Evolutionary conservation across 2,329 filamentous ascomycete species (phyloP).

Genomic region (Colletotrichum sp.): DNA sequence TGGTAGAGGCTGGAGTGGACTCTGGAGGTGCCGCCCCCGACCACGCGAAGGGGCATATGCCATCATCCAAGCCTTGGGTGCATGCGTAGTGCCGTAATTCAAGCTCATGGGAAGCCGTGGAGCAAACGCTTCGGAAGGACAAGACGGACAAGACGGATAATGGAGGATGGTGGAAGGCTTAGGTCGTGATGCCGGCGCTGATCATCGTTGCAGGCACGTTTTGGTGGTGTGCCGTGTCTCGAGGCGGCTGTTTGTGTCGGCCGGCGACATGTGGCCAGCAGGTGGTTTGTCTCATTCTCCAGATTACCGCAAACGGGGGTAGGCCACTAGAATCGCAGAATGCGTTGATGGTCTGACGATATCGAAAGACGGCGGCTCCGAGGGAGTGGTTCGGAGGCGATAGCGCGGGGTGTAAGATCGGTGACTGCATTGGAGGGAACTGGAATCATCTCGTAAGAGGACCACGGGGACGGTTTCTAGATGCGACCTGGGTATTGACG

Average conservation of each 20-base stretch:
- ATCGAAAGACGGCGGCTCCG: not conserved
- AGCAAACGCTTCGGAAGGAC: not conserved
- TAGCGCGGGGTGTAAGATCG: not conserved
- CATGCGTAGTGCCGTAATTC: constrained; percentile 15
- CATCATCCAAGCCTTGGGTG: constrained; percentile 18
- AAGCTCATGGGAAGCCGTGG: constrained; percentile 10
- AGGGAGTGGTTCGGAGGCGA: constrained; percentile 2
- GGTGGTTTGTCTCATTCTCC: not conserved
- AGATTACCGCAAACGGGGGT: not conserved
- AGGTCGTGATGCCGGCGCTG: not conserved
- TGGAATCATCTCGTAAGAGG: not conserved
- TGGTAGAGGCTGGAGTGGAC: not conserved
- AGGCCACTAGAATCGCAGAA: not conserved
- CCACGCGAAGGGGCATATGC: not conserved
- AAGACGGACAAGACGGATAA: constrained; percentile 6
- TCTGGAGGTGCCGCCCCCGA: not conserved
- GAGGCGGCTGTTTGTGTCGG: not conserved
- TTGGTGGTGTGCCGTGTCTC: not conserved
- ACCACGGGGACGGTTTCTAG: not conserved
- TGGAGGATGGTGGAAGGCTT: not conserved
- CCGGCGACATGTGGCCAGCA: not conserved
- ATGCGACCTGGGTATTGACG: not conserved
- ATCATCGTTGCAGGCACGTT: constrained; percentile 13
- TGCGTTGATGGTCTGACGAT: not conserved
- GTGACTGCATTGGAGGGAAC: constrained; percentile 8